Conservation (phyloP, 2,329 filamentous ascomycete species). For the Neofusicoccum ribis region DNA sequence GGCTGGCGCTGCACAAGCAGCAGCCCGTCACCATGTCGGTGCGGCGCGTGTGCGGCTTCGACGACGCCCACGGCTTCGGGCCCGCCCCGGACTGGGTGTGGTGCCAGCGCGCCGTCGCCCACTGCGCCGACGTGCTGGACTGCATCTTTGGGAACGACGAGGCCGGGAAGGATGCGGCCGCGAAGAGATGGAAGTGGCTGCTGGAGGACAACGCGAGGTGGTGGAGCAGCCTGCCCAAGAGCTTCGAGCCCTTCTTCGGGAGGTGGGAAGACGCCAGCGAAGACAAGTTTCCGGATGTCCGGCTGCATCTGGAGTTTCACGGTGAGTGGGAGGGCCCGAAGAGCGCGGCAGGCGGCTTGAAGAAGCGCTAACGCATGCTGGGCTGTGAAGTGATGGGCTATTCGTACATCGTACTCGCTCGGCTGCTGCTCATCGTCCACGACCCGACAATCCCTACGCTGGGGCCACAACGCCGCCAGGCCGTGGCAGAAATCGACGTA, state of each 20-base stretch:
- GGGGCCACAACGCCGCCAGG: conserved; percentile 35
- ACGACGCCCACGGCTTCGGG: neutral
- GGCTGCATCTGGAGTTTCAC: conserved; percentile 37
- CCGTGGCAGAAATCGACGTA: conserved; percentile 33
- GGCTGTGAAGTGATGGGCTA: conserved; percentile 21
- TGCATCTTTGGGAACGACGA: neutral
- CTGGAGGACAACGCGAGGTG: conserved; percentile 38
- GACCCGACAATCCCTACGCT: conserved; percentile 39
- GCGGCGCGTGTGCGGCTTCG: neutral
- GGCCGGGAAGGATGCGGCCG: neutral
- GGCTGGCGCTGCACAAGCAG: conserved; percentile 26
- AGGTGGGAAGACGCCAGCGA: neutral
- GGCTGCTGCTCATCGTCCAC: conserved; percentile 37
- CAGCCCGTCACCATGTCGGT: conserved; percentile 22
- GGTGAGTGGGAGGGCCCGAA: conserved; percentile 19
- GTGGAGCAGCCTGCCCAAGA: conserved; percentile 30
- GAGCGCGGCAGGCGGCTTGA: too few relatives aligned
- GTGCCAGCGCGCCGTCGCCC: conserved; percentile 14
- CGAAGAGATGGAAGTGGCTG: conserved; percentile 34
- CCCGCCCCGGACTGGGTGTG: conserved; percentile 11
- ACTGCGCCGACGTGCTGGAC: conserved; percentile 9
- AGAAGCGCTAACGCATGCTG: neutral
- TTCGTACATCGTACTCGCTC: conserved; percentile 36
- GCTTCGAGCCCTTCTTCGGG: conserved; percentile 33
- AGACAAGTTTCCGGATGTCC: conserved; percentile 33